A percentile compares a stretch with the other conserved stretches of the same genome.
Conservation (phyloP, 2,329 filamentous ascomycete genomes). For the Plectosphaerella plurivora region DNA sequence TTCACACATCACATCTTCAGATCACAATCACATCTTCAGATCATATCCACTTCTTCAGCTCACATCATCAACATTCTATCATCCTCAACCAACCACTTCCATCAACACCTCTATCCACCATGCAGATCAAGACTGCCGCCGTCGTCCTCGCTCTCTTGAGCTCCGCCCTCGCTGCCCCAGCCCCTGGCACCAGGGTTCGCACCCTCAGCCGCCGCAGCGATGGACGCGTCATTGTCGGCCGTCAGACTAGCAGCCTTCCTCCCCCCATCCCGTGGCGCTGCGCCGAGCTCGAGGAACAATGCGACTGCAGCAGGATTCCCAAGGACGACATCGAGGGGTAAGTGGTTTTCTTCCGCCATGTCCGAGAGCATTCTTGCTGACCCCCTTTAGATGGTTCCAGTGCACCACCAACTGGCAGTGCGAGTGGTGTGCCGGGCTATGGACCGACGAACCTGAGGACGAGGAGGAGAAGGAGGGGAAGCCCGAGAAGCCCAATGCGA, state of each 20-base stretch:
- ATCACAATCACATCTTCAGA: too few relatives aligned
- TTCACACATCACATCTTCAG: too few relatives aligned
- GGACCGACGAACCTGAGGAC: not conserved
- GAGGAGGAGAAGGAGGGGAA: not conserved
- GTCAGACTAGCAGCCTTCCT: slow-evolving; percentile 4
- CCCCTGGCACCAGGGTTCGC: not conserved
- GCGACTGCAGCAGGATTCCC: slow-evolving; percentile 20
- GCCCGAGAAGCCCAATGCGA: not conserved
- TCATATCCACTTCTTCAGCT: too few relatives aligned
- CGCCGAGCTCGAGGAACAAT: slow-evolving; percentile 10
- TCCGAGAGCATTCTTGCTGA: not conserved
- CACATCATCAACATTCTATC: too few relatives aligned
- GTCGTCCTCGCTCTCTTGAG: slow-evolving; percentile 7
- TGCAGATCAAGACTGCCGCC: not conserved
- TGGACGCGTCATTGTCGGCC: not conserved
- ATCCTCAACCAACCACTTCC: not conserved
- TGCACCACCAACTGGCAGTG: slow-evolving; percentile 27
- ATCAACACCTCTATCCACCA: not conserved
- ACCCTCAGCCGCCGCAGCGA: not conserved
- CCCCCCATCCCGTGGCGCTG: slow-evolving; percentile 3
- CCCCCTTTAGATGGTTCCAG: slow-evolving; percentile 23
- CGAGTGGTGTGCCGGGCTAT: slow-evolving; percentile 11
- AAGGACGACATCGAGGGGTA: slow-evolving; percentile 12
- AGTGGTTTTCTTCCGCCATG: not conserved
- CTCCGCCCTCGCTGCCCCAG: slow-evolving; percentile 4